Conservation (phyloP, 2,329 filamentous ascomycete genomes). For the Ambrosiella beaveri region DNA sequence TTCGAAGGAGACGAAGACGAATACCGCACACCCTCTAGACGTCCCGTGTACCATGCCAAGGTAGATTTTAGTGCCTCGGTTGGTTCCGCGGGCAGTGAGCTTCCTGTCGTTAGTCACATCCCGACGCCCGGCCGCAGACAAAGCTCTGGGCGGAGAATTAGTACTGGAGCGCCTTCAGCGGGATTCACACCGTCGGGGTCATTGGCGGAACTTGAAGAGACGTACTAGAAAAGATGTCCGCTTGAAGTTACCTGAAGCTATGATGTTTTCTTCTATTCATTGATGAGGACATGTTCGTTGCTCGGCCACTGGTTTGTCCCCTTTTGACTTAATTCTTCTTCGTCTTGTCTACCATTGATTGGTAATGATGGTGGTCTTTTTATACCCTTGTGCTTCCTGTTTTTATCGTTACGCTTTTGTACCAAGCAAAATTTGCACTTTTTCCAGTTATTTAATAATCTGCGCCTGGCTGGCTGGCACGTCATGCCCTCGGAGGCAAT, state of each 20-base stretch:
- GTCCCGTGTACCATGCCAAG: conserved; percentile 36
- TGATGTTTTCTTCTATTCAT: conserved; percentile 1
- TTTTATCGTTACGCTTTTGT: conserved; percentile 6
- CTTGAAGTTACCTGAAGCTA: conserved; percentile 4
- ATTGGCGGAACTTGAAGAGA: conserved; percentile 35
- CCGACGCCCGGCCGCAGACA: conserved; percentile 23
- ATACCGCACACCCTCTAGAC: conserved; percentile 35
- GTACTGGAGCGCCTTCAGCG: conserved; percentile 19
- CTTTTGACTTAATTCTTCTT: background rate
- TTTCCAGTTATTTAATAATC: background rate
- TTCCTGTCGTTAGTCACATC: conserved; percentile 25
- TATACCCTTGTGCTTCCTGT: conserved; percentile 4
- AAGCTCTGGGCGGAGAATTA: conserved; percentile 22
- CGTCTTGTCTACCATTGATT: too few species aligned
- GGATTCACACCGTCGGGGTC: conserved; percentile 16
- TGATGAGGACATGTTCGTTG: conserved; percentile 2
- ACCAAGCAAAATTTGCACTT: background rate
- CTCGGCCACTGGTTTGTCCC: background rate
- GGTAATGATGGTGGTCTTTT: background rate
- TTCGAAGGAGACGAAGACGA: conserved; percentile 27
- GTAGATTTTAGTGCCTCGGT: conserved; percentile 18
- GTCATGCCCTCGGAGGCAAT: background rate
- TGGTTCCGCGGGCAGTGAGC: conserved; percentile 22
- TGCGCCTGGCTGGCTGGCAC: background rate
- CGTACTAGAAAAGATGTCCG: conserved; percentile 24